Base-by-base conservation (phyloP, 2,329 filamentous ascomycete genomes). In the Aquanectria penicillioides region DNA sequence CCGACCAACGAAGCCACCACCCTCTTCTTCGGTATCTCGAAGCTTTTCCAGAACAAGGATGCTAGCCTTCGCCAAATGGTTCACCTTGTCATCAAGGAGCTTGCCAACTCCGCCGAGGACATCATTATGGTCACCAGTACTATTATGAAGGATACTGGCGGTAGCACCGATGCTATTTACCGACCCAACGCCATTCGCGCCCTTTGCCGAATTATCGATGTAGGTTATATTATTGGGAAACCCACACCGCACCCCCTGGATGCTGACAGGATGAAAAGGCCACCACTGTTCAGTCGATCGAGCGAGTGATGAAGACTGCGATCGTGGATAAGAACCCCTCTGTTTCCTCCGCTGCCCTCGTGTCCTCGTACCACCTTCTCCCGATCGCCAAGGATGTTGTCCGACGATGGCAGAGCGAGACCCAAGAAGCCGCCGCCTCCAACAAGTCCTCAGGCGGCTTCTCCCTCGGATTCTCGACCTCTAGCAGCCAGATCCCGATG, bases 71-170 rank as follows among this genome's bases (percentile, higher is more conserved):
- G 95, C 73, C 95, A 99, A 83, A 97, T 98, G 94, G 94, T 99
- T 48, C 97, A 98, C 81, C 85, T 98, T 67, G 89, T 97, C 75
- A 92, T 98, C 82, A 99, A 98, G 87, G 95, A 99, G 85, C 85
- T 99, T 72, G 93, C 94, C 68, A 88, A 89, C 77, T 97, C 93
- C 20, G 95, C 95, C 58, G 93, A 98, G 81, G 95, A 99, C 84
- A 96, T 97, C 65, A 99, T 99, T 76, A 98, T 99, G 95, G 95
- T 97, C 62, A 99, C 95, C 15, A 97, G 93, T 79, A 97, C 94
- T 69, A 97, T 99, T 70, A 99, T 98, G 95, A 99, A 99, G 83
- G 95, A 99, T 77, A 97, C 94, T 10, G 93, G 94, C 49, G 93
- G 96, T 64, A 92, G 94, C 72, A 97, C 93, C 73, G 95, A 98